These are phyloP conservation scores for Wickerhamiella azymoides DNA, from an alignment of 805 yeast species.

Conservation along the genomic window DNA sequence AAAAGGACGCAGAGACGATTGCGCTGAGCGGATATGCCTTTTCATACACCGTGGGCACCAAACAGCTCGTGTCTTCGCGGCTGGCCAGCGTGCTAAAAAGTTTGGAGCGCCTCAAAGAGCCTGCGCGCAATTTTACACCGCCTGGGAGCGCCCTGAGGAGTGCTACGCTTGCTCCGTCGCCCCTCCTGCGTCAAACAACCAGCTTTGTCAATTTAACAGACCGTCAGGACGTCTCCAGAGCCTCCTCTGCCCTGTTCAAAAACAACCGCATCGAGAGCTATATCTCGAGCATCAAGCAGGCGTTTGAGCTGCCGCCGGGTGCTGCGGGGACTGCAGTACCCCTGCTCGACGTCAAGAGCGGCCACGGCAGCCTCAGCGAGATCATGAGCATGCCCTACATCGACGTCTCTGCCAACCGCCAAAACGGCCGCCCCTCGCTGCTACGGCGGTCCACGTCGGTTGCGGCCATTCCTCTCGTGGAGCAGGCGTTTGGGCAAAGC, in stretches of 20 bases:
- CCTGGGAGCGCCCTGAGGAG: background rate
- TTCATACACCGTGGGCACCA: constrained; percentile 16
- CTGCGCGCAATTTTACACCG: constrained; percentile 4
- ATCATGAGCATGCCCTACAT: constrained; percentile 22
- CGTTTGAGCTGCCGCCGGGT: background rate
- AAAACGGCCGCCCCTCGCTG: constrained; percentile 10
- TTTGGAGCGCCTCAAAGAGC: constrained; percentile 8
- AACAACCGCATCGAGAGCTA: background rate
- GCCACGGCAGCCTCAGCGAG: constrained; percentile 15
- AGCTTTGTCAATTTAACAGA: background rate
- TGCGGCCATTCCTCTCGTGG: constrained; percentile 11
- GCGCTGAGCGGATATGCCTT: constrained; percentile 8
- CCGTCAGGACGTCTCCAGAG: constrained; percentile 1
- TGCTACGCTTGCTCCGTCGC: constrained; percentile 8
- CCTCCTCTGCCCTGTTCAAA: background rate
- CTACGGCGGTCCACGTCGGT: constrained; percentile 12
- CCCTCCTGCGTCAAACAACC: background rate
- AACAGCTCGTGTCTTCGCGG: constrained; percentile 14
- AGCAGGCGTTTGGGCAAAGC: background rate
- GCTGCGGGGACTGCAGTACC: constrained; percentile 1
- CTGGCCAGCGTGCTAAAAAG: constrained; percentile 14
- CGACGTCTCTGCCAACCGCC: constrained; percentile 11
- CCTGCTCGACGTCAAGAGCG: background rate
- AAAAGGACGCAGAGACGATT: constrained; percentile 4
- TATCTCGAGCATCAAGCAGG: constrained; percentile 3